Percentiles rank a stretch among this genome's conserved stretches.
Conservation (phyloP, 352 stramenopile genomes). For the Achlya hypogyna region DNA sequence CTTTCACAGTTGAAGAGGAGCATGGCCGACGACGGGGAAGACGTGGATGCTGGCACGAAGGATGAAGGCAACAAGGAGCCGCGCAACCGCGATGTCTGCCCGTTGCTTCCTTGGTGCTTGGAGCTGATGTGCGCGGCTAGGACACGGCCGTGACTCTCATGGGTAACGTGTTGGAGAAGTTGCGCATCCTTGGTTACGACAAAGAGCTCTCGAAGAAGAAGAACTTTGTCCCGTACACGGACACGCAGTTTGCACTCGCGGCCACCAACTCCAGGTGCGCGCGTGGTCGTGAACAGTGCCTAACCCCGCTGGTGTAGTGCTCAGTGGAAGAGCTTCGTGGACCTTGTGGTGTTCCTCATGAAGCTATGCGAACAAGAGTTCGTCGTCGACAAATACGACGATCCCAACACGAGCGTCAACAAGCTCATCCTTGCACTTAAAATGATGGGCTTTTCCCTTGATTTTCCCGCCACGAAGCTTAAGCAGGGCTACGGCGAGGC, state of each 20-base stretch:
- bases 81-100: conserved; percentile 1
- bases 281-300: neutral
- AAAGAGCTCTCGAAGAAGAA: conserved; percentile 69
- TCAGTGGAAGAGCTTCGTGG: conserved; percentile 74
- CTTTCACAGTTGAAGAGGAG: neutral
- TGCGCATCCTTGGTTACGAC: conserved; percentile 71
- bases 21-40: conserved; percentile 20
- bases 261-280: conserved; percentile 43
- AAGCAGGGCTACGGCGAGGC: conserved; percentile 71
- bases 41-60: conserved; percentile 10
- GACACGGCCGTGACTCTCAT: conserved; percentile 73
- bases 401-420: conserved; percentile 80
- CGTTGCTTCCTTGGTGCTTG: neutral
- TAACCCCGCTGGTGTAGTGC: conserved; percentile 18
- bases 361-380: conserved; percentile 73
- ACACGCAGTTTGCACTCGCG: conserved; percentile 62
- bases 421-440: conserved; percentile 81
- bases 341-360: conserved; percentile 62
- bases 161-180: conserved; percentile 76
- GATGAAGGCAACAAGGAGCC: conserved; percentile 18
- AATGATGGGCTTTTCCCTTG: conserved; percentile 67
- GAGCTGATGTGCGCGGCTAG: conserved; percentile 22
- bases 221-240: conserved; percentile 48
- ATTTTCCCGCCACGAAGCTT: conserved; percentile 71
- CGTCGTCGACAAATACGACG: conserved; percentile 81